Percentiles rank a stretch among this genome's conserved stretches.
phyloP scores from a whole-genome alignment of 2,329 filamentous ascomycete genomes.

The Ramularia endophylla region DNA sequence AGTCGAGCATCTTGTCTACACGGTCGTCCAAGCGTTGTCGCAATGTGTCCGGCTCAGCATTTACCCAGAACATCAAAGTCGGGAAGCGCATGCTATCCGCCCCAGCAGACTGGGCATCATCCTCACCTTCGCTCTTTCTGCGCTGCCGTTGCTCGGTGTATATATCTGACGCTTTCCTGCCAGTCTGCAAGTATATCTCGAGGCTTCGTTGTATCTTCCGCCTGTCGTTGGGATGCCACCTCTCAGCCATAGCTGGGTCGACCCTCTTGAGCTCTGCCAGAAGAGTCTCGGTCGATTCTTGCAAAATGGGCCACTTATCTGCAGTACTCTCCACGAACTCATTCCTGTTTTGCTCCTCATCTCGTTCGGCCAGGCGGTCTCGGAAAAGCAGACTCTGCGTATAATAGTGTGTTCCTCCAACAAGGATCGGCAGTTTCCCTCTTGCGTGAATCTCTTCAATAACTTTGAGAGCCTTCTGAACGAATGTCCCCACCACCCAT shows the following conservation, averaged over 20 bases:
- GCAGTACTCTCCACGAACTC: slow-evolving; percentile 26
- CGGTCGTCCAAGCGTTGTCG: slow-evolving; percentile 66
- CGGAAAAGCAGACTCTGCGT: slow-evolving; percentile 82
- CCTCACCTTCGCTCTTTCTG: slow-evolving; percentile 14
- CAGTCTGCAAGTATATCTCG: slow-evolving; percentile 82
- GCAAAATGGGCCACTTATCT: slow-evolving; percentile 60
- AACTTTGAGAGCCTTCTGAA: slow-evolving; percentile 58
- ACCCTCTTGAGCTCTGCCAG: slow-evolving; percentile 67
- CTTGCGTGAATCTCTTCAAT: slow-evolving; percentile 73
- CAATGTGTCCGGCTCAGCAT: slow-evolving; percentile 64
- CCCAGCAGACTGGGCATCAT: background rate
- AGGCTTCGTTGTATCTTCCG: slow-evolving; percentile 86
- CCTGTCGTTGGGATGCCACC: slow-evolving; percentile 90
- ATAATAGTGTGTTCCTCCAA: slow-evolving; percentile 95
- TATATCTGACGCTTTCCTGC: slow-evolving; percentile 73
- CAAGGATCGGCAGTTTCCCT: slow-evolving; percentile 79
- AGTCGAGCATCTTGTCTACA: slow-evolving; percentile 75
- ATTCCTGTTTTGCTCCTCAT: slow-evolving; percentile 28
- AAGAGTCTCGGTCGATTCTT: slow-evolving; percentile 65
- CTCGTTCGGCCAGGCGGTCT: slow-evolving; percentile 55
- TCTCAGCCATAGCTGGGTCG: slow-evolving; percentile 80
- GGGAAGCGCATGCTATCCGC: slow-evolving; percentile 41
- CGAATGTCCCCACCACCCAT: slow-evolving; percentile 78
- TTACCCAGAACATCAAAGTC: slow-evolving; percentile 79
- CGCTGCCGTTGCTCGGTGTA: slow-evolving; percentile 65